Evolutionary conservation across 305 asterid species (phyloP).

Genomic region (Fraxinus floribunda): DNA sequence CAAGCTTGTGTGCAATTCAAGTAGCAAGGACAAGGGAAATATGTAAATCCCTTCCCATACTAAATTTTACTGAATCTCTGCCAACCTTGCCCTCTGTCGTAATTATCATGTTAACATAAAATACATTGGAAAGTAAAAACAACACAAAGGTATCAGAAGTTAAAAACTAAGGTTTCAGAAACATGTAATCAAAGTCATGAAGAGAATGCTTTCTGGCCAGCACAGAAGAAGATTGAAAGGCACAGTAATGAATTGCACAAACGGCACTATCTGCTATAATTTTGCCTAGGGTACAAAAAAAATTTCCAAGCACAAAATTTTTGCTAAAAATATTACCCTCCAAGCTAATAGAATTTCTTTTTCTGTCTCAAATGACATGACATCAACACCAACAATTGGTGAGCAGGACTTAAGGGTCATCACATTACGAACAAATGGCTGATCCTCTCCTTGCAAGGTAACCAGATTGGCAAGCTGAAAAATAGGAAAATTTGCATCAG

Average conservation of each 20-base stretch:
- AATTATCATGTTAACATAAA: neutral
- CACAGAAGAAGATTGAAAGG: neutral
- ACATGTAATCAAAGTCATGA: neutral
- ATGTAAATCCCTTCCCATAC: conserved; percentile 1
- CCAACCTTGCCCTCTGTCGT: neutral
- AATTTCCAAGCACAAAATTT: neutral
- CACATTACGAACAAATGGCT: conserved; percentile 90
- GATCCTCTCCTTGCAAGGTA: conserved; percentile 90
- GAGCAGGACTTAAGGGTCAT: conserved; percentile 97
- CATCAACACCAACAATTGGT: conserved; percentile 97
- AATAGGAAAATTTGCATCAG: conserved; percentile 25
- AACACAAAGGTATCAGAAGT: neutral
- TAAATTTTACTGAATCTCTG: conserved; percentile 10
- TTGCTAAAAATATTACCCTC: conserved; percentile 68
- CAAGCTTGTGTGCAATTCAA: neutral
- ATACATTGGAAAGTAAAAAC: conserved; percentile 10
- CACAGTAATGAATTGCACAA: neutral
- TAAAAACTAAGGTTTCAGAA: neutral
- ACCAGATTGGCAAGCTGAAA: conserved; percentile 87
- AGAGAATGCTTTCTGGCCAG: neutral
- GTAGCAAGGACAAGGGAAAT: neutral
- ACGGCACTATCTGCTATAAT: conserved; percentile 1
- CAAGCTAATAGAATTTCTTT: conserved; percentile 87
- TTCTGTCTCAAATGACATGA: conserved; percentile 94
- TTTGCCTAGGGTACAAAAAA: conserved; percentile 7